Base-by-base conservation (phyloP, 768 basidiomycete genomes). In the Kockovaella imperatae region DNA sequence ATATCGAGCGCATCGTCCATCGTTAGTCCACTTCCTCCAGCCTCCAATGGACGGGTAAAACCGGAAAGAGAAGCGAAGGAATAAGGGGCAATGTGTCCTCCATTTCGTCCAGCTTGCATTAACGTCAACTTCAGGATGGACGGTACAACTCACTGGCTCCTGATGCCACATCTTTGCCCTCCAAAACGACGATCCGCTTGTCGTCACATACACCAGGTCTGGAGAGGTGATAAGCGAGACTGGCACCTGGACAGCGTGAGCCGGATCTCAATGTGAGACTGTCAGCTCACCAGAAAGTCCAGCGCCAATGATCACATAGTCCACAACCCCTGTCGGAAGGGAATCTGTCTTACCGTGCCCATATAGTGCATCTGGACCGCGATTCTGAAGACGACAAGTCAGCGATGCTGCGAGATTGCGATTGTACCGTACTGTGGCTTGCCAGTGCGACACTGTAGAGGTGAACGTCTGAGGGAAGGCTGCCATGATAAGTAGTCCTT, bases 381-480 rank as follows among this genome's bases (percentile, higher is more conserved):
- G 42, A 35, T 62, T 62, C 58, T 60, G 36, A 31, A 13, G 18
- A 24, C 24, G 35, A 35, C 35, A 39, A 17, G 30, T 44, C 42
- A 44, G 42, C 8, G 14, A 6, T n/a, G 45, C 15, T 34, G 26
- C n/a, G 23, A 45, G 11, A 30, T 18, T 7, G 30, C 5, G 29
- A n/a, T 5, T 6, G 10, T 5, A 50, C 58, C 38, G n/a, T 38
- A 60, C 58, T 6, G 61, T 59, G 13, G 60, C 60, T 43, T 64
- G 62, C 62, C 62, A 64, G 45, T 64, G 57, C 7, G 62, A 64
- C 23, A 60, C 59, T 3, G 60, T 59, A 5, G 62, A 64, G 5
- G 32, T 47, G 53, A 59, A 64, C 8, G 54, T 49, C 42, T 64
- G 57, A 31, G 62, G 62, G 46, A 61, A 64, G 28, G 40, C 54